Percentiles rank a stretch among this genome's conserved stretches.
Conservation (phyloP, 148 eudicot species). For the Amaranthus cruentus region DNA sequence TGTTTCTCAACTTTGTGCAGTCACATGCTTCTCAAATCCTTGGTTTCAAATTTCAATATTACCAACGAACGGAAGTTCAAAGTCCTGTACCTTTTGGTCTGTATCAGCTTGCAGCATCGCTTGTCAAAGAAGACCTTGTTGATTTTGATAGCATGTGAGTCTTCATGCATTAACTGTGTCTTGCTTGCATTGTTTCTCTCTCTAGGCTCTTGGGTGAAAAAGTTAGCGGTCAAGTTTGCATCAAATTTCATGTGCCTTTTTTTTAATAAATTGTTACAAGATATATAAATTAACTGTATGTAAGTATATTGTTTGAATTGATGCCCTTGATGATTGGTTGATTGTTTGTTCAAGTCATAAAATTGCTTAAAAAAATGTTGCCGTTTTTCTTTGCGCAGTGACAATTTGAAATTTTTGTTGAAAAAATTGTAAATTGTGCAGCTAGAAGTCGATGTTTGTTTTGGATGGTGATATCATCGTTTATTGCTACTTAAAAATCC, state of each 20-base stretch:
- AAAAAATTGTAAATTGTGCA: too few species aligned
- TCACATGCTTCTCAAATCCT: slow-evolving; percentile 96
- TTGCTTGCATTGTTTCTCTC: not conserved
- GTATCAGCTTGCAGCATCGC: slow-evolving; percentile 85
- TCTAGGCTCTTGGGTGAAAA: not conserved
- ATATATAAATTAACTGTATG: not conserved
- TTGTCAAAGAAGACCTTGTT: slow-evolving; percentile 84
- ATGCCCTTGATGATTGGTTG: too few species aligned
- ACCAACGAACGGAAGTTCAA: slow-evolving; percentile 82
- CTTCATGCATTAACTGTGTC: not conserved
- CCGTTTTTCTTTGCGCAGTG: too few species aligned
- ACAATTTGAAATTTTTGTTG: too few species aligned
- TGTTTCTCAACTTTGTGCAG: slow-evolving; percentile 40
- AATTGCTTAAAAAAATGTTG: too few species aligned
- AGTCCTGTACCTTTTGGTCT: slow-evolving; percentile 66
- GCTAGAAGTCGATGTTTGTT: too few species aligned
- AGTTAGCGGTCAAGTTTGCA: not conserved
- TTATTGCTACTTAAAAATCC: too few species aligned
- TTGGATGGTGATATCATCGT: too few species aligned
- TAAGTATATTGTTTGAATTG: not conserved
- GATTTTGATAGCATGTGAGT: slow-evolving; percentile 96
- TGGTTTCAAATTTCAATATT: slow-evolving; percentile 95
- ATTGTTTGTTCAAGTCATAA: too few species aligned
- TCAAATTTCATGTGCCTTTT: not conserved
- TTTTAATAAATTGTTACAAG: not conserved